Base-by-base conservation (phyloP, 2,329 filamentous ascomycete genomes). In the Aspergillus felis region DNA sequence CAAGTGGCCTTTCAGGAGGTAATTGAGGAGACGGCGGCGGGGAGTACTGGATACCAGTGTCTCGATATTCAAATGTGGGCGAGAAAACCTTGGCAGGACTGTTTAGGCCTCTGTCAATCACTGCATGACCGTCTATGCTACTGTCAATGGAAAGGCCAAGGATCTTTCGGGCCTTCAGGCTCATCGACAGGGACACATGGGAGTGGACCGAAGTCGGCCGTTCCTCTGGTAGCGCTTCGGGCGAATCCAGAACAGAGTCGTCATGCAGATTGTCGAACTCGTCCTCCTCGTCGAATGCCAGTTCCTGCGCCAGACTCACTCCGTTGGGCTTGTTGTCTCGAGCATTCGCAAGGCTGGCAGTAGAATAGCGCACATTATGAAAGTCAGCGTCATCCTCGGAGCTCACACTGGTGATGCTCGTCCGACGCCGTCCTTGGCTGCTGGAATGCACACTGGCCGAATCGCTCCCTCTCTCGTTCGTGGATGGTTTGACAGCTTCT, bases 231-330 rank as follows among this genome's bases (percentile, higher is more conserved):
- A 79, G 68, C 4, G 74, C 73, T 53, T 73, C 72, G 8, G 74
- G 74, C 9, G 76, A 78, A 4, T 68, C 83, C 41, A 86, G 84
- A 1, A 87, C 87, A 51, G 91, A 88, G 48, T 87, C 83, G 61
- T 92, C 87, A 38, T 89, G 88, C 61, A 89, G 83, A 47, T 84
- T 81, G 41, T 78, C 78, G 53, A 79, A 64, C 49, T 79, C 79
- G 32, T 92, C 90, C 56, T 93, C 90, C 59, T 90, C 89, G 57
- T 92, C 90, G 60, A 96, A 89, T 60, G 90, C 87, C 55, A 99
- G 82, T 76, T 99, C 94, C 66, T 97, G 92, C 0, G 94, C 94
- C 44, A 99, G 81, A 61, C 89, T 96, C 58, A 91, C 75, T 1
- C 88, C 89, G 65, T 85, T 86, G 3, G 78, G 68, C 68, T 87